Evolutionary conservation across 2,329 filamentous ascomycete genomes (phyloP), one percentile per base, ranked within the genome.

Genomic region (Alternaria angustiovoidea): DNA sequence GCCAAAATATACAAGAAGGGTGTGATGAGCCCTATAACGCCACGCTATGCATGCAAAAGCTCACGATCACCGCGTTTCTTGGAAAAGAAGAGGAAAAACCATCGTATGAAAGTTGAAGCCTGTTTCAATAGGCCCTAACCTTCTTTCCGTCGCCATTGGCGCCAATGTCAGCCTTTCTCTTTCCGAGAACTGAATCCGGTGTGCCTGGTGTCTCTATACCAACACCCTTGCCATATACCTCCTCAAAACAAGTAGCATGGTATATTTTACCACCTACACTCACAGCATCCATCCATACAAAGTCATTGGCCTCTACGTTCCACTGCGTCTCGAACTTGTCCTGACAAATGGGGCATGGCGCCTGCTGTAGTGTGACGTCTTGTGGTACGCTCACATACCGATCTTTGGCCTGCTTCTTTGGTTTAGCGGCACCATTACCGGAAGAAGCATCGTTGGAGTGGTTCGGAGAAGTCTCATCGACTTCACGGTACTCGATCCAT

Each of bases 291-390:
- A 93, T 90, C 92, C 95, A 98, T 41, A 99, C 94, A 86, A 94
- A 98, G 73, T 99, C 94, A 78, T 98, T 93, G 18, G 91, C 91
- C 64, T 96, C 93, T 70, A 96, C 93, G 7, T 94, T 89, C 91
- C 93, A 98, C 66, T 91, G 91, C 66, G 91, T 93, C 80, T 96
- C 91, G 71, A 99, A 98, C 67, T 91, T 91, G 76, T 99, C 95
- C 77, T 97, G 94, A 77, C 95, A 98, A 69, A 99, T 96, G 2
- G 93, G 93, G 73, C 95, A 99, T 1, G 91, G 86, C 16, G 88
- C 90, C 74, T 93, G 94, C 59, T 90, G 87, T 26, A 91, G 84
- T 26, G 87, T 85, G 18, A 88, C 86, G 66, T 94, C 91, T 51
- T 94, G 91, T 0, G 94, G 95, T 1, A 95, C 94, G 2, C 89